Evolutionary conservation across 306 rosid species (phyloP).

Genomic region (Dryas alaskensis): DNA sequence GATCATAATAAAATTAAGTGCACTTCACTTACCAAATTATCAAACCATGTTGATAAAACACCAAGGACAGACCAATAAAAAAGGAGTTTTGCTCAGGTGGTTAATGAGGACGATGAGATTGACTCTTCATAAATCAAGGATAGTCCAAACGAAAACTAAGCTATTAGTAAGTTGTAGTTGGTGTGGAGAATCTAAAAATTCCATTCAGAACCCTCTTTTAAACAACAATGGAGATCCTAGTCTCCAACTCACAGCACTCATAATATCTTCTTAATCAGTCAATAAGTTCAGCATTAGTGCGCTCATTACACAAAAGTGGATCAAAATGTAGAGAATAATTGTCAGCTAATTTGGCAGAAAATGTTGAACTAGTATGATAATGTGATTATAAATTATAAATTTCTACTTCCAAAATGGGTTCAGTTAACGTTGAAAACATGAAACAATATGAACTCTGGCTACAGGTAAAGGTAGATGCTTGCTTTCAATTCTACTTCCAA

Average conservation of each 20-base stretch:
- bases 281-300: background rate
- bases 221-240: background rate
- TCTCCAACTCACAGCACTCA: background rate
- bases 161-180: background rate
- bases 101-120: background rate
- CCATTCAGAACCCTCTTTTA: background rate
- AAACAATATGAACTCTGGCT: background rate
- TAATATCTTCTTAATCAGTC: background rate
- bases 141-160: conserved; percentile 1
- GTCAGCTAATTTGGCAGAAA: too few species aligned
- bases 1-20: background rate
- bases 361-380: background rate
- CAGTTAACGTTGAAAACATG: background rate
- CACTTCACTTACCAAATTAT: background rate
- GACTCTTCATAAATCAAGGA: background rate
- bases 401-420: background rate
- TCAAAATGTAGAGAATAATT: background rate
- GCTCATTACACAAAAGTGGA: background rate
- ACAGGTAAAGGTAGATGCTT: background rate
- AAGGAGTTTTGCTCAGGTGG: background rate
- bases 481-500: background rate
- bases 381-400: background rate
- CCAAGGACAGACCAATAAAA: background rate
- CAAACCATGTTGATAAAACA: background rate
- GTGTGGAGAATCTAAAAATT: background rate